Conservation (phyloP, 805 yeast genomes). For the Maudiozyma barnettii region DNA sequence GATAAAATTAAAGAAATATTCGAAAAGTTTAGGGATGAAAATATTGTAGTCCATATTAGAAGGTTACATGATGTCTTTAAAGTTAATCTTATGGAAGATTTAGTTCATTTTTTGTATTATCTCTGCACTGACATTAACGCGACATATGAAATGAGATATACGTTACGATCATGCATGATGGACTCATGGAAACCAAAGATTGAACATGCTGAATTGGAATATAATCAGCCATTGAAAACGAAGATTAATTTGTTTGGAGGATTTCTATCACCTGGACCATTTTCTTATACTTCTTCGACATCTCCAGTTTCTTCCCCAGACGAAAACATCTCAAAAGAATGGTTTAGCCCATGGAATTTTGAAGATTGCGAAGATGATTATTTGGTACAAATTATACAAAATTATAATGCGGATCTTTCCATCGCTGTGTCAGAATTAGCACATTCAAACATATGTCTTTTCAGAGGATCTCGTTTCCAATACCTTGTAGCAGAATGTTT, state of each 20-base stretch:
- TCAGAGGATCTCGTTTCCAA: slow-evolving; percentile 35
- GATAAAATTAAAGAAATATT: slow-evolving; percentile 11
- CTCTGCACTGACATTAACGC: slow-evolving; percentile 7
- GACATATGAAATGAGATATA: slow-evolving; percentile 5
- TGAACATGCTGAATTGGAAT: background rate
- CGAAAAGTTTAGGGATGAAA: slow-evolving; percentile 13
- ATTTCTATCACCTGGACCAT: slow-evolving; percentile 19
- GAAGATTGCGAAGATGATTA: slow-evolving; percentile 8
- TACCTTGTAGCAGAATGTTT: slow-evolving; percentile 26
- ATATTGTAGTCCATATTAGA: slow-evolving; percentile 15
- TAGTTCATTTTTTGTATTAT: slow-evolving; percentile 18
- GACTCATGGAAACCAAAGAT: slow-evolving; percentile 18
- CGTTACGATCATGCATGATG: slow-evolving; percentile 18
- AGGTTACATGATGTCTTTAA: slow-evolving; percentile 20
- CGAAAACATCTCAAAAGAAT: background rate
- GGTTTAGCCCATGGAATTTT: slow-evolving; percentile 25
- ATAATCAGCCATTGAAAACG: slow-evolving; percentile 1
- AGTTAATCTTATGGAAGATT: slow-evolving; percentile 16
- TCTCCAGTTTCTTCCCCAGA: background rate
- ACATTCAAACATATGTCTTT: slow-evolving; percentile 17
- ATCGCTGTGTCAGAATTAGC: slow-evolving; percentile 10
- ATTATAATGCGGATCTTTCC: slow-evolving; percentile 18
- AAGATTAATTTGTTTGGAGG: slow-evolving; percentile 25
- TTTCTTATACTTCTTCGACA: background rate
- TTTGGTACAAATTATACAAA: slow-evolving; percentile 10